Evolutionary conservation across 2,329 filamentous ascomycete genomes (phyloP).

Genomic region (Microsporum canis): DNA sequence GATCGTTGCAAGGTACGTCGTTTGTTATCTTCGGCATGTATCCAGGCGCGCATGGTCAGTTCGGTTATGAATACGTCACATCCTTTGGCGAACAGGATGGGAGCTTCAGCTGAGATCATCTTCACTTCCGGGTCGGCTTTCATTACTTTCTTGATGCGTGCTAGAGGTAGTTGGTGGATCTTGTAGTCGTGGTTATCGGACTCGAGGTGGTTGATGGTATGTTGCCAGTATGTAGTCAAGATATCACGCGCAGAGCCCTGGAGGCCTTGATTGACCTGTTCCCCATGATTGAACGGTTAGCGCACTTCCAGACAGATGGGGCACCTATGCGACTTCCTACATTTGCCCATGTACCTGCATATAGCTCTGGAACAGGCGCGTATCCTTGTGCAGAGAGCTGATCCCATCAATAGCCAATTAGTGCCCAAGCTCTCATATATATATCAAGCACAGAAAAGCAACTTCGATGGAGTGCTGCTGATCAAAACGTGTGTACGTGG

Average conservation of each 20-base stretch:
- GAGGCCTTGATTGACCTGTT: conserved; percentile 84
- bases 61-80: conserved; percentile 99
- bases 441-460: neutral
- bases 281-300: conserved; percentile 4
- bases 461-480: neutral
- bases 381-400: conserved; percentile 79
- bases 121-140: conserved; percentile 98
- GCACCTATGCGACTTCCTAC: conserved; percentile 40
- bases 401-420: conserved; percentile 7
- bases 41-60: conserved; percentile 98
- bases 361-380: conserved; percentile 78
- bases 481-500: neutral
- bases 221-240: conserved; percentile 97
- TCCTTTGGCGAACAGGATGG: conserved; percentile 94
- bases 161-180: conserved; percentile 86
- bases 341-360: conserved; percentile 91
- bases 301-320: neutral
- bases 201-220: conserved; percentile 91
- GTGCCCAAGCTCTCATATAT: conserved; percentile 1
- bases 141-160: conserved; percentile 99
- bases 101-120: conserved; percentile 98
- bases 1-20: conserved; percentile 86
- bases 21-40: conserved; percentile 98
- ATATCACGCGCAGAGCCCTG: conserved; percentile 92
- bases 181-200: conserved; percentile 97